These are phyloP conservation scores for Populus tomentosa DNA, from an alignment of 441 rosid genomes.

Conservation along the genomic window DNA sequence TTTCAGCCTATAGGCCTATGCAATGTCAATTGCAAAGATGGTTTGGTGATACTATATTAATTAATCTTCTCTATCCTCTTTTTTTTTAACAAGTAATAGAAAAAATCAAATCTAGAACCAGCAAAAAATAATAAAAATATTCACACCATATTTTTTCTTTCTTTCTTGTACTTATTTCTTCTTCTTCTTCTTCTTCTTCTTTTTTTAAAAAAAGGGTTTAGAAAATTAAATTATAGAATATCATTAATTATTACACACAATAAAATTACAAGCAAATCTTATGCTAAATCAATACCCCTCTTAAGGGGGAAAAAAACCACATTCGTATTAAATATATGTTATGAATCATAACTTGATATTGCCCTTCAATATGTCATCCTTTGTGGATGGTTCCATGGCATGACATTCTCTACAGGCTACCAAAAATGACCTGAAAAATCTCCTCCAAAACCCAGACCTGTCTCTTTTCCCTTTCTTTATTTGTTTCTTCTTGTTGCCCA, in stretches of 20 bases:
- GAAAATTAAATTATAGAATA: not conserved
- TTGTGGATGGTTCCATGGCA: constrained; percentile 66
- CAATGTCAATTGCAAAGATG: not conserved
- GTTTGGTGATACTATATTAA: not conserved
- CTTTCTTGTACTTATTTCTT: too few relatives aligned
- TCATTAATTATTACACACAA: not conserved
- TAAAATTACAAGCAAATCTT: not conserved
- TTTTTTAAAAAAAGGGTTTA: too few relatives aligned
- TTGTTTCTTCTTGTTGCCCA: constrained; percentile 6
- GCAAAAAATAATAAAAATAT: too few relatives aligned
- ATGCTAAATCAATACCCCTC: not conserved
- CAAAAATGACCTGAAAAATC: constrained; percentile 43
- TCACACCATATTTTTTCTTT: too few relatives aligned
- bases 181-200: too few relatives aligned
- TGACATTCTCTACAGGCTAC: constrained; percentile 70
- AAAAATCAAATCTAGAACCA: too few relatives aligned
- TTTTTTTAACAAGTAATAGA: too few relatives aligned
- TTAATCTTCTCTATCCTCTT: too few relatives aligned
- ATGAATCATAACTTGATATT: not conserved
- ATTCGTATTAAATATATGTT: not conserved
- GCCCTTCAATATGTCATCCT: constrained; percentile 18
- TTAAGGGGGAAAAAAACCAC: too few relatives aligned
- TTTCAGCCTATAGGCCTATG: too few relatives aligned
- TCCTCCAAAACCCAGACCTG: constrained; percentile 40
- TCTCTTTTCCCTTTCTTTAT: constrained; percentile 9